phyloP scores from a whole-genome alignment of 768 basidiomycete genomes.

The Termitomyces sp. region DNA sequence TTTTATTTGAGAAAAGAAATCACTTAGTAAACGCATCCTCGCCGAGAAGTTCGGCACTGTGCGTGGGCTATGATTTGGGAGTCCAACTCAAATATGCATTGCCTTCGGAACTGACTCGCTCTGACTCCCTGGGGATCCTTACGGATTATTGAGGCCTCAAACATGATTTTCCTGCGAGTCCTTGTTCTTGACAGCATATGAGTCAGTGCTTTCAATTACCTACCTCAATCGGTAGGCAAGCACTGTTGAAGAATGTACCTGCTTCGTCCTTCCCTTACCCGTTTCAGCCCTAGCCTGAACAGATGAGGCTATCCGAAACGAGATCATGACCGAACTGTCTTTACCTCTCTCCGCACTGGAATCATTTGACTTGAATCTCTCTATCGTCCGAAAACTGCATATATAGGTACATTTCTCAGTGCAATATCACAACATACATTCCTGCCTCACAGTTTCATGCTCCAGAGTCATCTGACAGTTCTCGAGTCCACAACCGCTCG shows the following conservation, averaged over 20 bases:
- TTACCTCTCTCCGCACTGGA: slow-evolving; percentile 12
- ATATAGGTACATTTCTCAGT: slow-evolving; percentile 2
- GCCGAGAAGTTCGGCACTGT: neutral
- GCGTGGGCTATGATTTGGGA: neutral
- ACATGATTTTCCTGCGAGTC: neutral
- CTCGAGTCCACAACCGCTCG: slow-evolving; percentile 50
- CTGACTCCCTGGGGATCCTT: neutral
- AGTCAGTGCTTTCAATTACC: slow-evolving; percentile 7
- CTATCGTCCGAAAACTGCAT: slow-evolving; percentile 5
- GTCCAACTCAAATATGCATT: slow-evolving; percentile 1
- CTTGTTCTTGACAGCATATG: neutral
- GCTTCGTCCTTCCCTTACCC: slow-evolving; percentile 15
- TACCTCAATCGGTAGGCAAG: slow-evolving; percentile 5
- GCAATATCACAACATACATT: neutral
- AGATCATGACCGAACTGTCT: slow-evolving; percentile 17
- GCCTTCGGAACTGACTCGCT: slow-evolving; percentile 11
- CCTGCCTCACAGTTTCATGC: slow-evolving; percentile 22
- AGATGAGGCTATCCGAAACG: slow-evolving; percentile 30
- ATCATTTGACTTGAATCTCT: slow-evolving; percentile 16
- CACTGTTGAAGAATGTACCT: slow-evolving; percentile 10
- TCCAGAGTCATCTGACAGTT: slow-evolving; percentile 56
- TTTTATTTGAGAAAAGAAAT: neutral
- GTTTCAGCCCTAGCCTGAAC: slow-evolving; percentile 25
- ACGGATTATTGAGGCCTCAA: neutral
- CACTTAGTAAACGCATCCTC: neutral